Conservation (phyloP, 768 basidiomycete genomes). For the Pulveroboletus sp. region DNA sequence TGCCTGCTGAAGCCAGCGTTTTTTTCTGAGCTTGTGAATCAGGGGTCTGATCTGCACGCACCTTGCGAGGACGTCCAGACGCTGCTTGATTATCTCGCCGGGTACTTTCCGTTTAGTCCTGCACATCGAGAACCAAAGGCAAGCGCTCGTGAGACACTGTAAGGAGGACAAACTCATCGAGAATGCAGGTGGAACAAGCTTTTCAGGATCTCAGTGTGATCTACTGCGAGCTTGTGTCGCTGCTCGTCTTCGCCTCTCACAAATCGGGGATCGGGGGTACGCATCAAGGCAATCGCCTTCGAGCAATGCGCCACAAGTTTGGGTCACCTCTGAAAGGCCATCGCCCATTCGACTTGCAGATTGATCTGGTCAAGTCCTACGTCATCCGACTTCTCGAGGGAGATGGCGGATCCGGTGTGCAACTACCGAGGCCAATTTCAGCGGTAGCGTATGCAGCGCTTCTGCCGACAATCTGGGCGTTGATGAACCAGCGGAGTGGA, state of each 20-base stretch:
- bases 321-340: conserved; percentile 13
- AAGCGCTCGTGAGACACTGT: not conserved
- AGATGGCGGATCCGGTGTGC: conserved; percentile 37
- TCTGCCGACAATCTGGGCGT: conserved; percentile 74
- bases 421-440: conserved; percentile 49
- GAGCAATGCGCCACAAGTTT: conserved; percentile 12
- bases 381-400: conserved; percentile 55
- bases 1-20: not conserved
- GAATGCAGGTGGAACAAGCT: conserved; percentile 52
- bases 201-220: conserved; percentile 70
- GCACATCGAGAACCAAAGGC: conserved; percentile 57
- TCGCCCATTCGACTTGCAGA: conserved; percentile 35
- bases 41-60: conserved; percentile 19
- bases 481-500: conserved; percentile 49
- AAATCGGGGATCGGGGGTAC: conserved; percentile 8
- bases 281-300: conserved; percentile 8
- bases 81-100: conserved; percentile 67
- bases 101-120: conserved; percentile 78
- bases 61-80: conserved; percentile 47
- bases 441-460: conserved; percentile 58
- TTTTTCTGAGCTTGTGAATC: conserved; percentile 14
- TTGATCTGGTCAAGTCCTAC: conserved; percentile 53
- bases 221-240: conserved; percentile 72
- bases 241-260: conserved; percentile 43
- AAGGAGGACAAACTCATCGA: conserved; percentile 4